Evolutionary conservation across 331 rosid species (phyloP).

Genomic region (Prunus yedoensis): DNA sequence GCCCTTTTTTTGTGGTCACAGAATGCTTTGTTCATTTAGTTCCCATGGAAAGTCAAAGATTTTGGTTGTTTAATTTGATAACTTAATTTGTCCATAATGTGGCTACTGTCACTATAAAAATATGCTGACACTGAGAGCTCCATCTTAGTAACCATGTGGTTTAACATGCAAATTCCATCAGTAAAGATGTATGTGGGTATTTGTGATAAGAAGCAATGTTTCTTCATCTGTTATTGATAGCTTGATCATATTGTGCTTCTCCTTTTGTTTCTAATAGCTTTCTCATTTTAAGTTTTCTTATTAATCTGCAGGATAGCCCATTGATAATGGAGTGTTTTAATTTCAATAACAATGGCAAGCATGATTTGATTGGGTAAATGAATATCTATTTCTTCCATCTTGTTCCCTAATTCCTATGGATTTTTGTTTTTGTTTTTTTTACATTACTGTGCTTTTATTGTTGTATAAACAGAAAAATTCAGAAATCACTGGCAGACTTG

Average conservation of each 20-base stretch:
- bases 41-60: background rate
- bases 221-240: constrained; percentile 4
- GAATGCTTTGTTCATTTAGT: background rate
- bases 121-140: constrained; percentile 11
- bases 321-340: constrained; percentile 87
- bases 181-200: background rate
- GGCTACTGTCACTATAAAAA: constrained; percentile 12
- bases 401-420: constrained; percentile 12
- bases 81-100: constrained; percentile 17
- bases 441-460: constrained; percentile 7
- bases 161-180: background rate
- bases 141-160: background rate
- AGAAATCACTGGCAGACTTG: constrained; percentile 74
- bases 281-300: constrained; percentile 37
- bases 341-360: constrained; percentile 88
- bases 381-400: constrained; percentile 18
- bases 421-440: background rate
- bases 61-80: constrained; percentile 1
- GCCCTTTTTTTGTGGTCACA: too few relatives aligned
- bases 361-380: constrained; percentile 93
- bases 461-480: constrained; percentile 67
- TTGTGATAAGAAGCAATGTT: constrained; percentile 2
- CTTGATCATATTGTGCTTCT: constrained; percentile 32
- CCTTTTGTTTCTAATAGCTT: constrained; percentile 1
- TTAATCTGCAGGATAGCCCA: constrained; percentile 72